Conservation (phyloP, 2,329 filamentous ascomycete species). For the Xylariales sp. region DNA sequence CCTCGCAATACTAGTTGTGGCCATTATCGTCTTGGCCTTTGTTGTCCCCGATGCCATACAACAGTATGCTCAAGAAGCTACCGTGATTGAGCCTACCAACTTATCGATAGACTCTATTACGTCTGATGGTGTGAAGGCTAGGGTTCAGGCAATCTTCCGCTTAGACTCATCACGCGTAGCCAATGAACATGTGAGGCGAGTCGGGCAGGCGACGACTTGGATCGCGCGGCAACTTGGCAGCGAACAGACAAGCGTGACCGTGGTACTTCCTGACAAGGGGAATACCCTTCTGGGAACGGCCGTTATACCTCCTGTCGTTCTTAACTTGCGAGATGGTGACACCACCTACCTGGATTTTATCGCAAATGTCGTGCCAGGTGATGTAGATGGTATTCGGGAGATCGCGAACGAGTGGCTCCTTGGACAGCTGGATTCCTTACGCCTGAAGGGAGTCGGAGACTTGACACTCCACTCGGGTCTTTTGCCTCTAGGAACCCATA, state of each 20-base stretch:
- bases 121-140: conserved; percentile 68
- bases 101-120: conserved; percentile 86
- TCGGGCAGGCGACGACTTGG: conserved; percentile 77
- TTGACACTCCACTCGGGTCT: conserved; percentile 76
- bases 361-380: conserved; percentile 70
- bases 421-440: conserved; percentile 67
- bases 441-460: conserved; percentile 67
- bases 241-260: conserved; percentile 64
- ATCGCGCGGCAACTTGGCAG: conserved; percentile 73
- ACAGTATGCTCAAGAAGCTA: conserved; percentile 80
- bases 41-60: conserved; percentile 75
- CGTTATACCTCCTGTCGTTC: conserved; percentile 66
- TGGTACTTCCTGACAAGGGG: conserved; percentile 80
- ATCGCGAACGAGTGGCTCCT: conserved; percentile 87
- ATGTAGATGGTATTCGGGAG: conserved; percentile 69
- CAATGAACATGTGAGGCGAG: conserved; percentile 64
- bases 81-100: conserved; percentile 76
- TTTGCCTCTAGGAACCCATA: conserved; percentile 72
- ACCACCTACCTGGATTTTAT: conserved; percentile 76
- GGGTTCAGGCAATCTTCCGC: conserved; percentile 76
- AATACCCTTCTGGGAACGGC: conserved; percentile 75
- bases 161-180: conserved; percentile 75
- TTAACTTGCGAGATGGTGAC: conserved; percentile 74
- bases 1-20: conserved; percentile 57
- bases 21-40: conserved; percentile 75